Evolutionary conservation across 345 rosid genomes (phyloP).

Genomic region (Eucalyptus curtisii): DNA sequence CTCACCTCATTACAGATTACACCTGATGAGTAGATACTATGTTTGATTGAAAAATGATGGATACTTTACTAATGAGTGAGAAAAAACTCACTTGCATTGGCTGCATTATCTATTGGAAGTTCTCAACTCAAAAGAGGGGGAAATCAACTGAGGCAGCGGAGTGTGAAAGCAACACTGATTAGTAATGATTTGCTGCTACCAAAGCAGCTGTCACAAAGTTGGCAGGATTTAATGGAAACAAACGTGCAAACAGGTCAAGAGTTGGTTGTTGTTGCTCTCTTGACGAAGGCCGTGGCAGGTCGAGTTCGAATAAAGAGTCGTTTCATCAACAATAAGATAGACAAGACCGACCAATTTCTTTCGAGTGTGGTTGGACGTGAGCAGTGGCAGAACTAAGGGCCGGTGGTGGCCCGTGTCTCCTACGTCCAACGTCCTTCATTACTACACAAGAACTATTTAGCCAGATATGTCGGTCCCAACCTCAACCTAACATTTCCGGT

Average conservation of each 20-base stretch:
- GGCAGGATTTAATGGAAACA: neutral
- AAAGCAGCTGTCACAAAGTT: neutral
- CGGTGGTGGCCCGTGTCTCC: neutral
- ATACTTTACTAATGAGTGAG: neutral
- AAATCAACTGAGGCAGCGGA: neutral
- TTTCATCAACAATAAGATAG: neutral
- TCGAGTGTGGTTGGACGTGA: neutral
- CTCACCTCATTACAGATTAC: neutral
- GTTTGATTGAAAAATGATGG: neutral
- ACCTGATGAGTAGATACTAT: neutral
- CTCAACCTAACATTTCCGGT: neutral
- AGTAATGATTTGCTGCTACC: neutral
- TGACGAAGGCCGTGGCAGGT: neutral
- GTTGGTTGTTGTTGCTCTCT: neutral
- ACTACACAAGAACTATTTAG: neutral
- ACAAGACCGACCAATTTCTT: neutral
- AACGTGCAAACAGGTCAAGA: neutral
- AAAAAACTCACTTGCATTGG: neutral
- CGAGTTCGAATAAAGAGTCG: neutral
- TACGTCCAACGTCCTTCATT: neutral
- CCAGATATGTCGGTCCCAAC: neutral
- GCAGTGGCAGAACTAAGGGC: neutral
- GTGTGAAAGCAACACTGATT: neutral
- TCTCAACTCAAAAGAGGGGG: neutral
- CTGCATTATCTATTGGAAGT: neutral